Evolutionary conservation across 106 monocot genomes (phyloP), one percentile per base, ranked within the genome.

Genomic region (Dioscorea zingiberensis): DNA sequence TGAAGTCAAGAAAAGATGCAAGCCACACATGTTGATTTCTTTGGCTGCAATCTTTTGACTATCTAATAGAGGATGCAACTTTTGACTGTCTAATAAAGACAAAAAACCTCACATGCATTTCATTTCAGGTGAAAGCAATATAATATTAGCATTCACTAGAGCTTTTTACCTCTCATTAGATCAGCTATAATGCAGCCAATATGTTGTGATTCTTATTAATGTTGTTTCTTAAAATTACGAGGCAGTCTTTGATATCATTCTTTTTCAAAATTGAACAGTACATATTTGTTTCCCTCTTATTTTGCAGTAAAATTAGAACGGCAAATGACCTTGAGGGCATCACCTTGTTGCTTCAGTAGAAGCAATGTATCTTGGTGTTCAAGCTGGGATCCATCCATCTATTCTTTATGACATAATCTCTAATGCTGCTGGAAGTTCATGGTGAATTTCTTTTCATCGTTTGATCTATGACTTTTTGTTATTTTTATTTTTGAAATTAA

Each of bases 401-500:
- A 88, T 97, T 76, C 69, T 97, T 24, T 97, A 88, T 80, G 80
- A 97, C 29, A 97, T 97, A 69, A 88, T 97, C 60, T 88, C 91
- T 44, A 88, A 91, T 88, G 95, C 95, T 81, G 95, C 91, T 71
- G 95, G 95, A 64, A 97, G 83, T 68, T 97, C 95, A 75, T 75
- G 91, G 95, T 97, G 65, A 73, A 61, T 47, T n/a, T 21, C 26
- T n/a, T 18, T 21, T 68, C 4, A 18, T 22, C 22, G 5, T 54
- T 0, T 2, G 7, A 54, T 18, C 15, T 1, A 54, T 8, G 15
- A 64, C 21, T 65, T 44, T 27, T 54, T 66, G 44, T 49, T 64
- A 47, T 75, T 69, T 17, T 24, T 38, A 16, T 57, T 27, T 1
- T 29, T 27, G n/a, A 55, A 25, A 26, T 38, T 38, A 38, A 38